phyloP scores from a whole-genome alignment of 140 eudicot genomes.

The Ambrosia hybrid region DNA sequence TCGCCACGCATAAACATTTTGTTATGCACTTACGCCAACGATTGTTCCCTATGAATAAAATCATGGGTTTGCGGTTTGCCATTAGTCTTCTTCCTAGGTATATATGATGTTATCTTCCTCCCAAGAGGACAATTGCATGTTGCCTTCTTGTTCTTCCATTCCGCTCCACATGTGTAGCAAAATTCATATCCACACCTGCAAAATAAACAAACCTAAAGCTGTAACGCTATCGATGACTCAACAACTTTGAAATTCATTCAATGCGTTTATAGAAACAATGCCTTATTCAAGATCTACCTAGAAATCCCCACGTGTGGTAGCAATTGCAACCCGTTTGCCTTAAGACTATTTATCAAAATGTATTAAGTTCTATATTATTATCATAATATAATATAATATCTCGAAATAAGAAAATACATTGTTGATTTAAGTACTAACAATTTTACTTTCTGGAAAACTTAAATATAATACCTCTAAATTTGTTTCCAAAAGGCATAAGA shows the following conservation, averaged over 20 bases:
- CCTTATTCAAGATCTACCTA: constrained; percentile 1
- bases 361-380: neutral
- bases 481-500: neutral
- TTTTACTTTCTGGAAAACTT: no score
- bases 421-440: neutral
- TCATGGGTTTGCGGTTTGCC: no score
- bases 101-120: constrained; percentile 45
- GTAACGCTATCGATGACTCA: neutral
- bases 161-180: constrained; percentile 72
- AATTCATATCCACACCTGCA: constrained; percentile 68
- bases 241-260: neutral
- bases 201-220: neutral
- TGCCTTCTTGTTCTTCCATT: constrained; percentile 62
- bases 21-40: no score
- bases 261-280: no score
- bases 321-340: neutral
- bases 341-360: neutral
- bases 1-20: no score
- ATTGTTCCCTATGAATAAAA: no score
- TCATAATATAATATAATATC: no score
- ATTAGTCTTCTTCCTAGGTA: constrained; percentile 32
- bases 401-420: neutral
- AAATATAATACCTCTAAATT: no score
- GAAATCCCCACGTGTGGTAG: neutral
- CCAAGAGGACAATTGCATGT: constrained; percentile 68